Percentiles rank a stretch among this genome's conserved stretches.
phyloP scores from a whole-genome alignment of 495 filamentous ascomycete genomes.

The Polyplosphaeria fusca region DNA sequence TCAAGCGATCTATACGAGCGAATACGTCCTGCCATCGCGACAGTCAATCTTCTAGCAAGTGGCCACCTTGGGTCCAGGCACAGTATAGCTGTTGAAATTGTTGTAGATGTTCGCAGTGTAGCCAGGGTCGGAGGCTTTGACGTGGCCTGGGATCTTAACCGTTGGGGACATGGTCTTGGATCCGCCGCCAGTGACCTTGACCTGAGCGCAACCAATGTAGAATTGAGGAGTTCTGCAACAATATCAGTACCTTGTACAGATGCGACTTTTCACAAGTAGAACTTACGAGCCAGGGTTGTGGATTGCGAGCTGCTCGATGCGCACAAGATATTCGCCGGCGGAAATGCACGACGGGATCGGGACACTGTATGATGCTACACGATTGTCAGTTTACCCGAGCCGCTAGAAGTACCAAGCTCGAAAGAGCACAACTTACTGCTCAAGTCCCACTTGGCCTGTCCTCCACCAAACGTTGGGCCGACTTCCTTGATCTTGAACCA shows the following conservation, averaged over 20 bases:
- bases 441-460: slow-evolving; percentile 27
- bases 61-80: slow-evolving; percentile 48
- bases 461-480: slow-evolving; percentile 30
- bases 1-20: too few relatives aligned
- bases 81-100: slow-evolving; percentile 49
- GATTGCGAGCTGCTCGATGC: slow-evolving; percentile 41
- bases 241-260: too few relatives aligned
- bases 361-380: slow-evolving; percentile 41
- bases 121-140: slow-evolving; percentile 55
- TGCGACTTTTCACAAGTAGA: too few relatives aligned
- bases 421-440: slow-evolving; percentile 4
- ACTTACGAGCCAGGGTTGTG: slow-evolving; percentile 60
- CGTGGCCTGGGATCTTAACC: slow-evolving; percentile 50
- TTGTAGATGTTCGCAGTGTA: slow-evolving; percentile 55
- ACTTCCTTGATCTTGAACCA: slow-evolving; percentile 39
- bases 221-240: slow-evolving; percentile 46
- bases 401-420: background rate
- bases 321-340: slow-evolving; percentile 32
- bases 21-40: too few relatives aligned
- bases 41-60: slow-evolving; percentile 19
- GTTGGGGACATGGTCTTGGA: slow-evolving; percentile 4
- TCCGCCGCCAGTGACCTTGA: slow-evolving; percentile 31
- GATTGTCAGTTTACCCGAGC: background rate
- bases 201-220: slow-evolving; percentile 45
- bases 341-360: slow-evolving; percentile 25